Base-by-base conservation (phyloP, 2,329 filamentous ascomycete species). In the Aspergillus puulaauensis region DNA sequence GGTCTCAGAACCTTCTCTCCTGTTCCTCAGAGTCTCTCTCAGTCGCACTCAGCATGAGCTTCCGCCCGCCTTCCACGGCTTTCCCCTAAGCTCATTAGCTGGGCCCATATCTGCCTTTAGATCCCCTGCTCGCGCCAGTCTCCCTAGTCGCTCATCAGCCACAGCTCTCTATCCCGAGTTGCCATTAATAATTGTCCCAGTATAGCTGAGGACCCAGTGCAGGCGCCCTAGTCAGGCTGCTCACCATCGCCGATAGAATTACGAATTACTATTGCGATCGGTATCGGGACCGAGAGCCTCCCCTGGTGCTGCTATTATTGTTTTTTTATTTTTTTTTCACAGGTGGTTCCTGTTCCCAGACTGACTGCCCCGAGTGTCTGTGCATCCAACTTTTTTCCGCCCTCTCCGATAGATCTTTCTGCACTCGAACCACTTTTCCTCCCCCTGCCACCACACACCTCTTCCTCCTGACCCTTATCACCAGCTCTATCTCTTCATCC, bases 171-270 rank as follows among this genome's bases (percentile, higher is more conserved):
- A 9, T 12, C 9, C 14, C 23, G 17, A 17, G 37, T 21, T 31
- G 21, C 21, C 33, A 48, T 41, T 56, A 51, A 56, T 56, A 56
- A 56, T 56, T 55, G 31, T 24, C 44, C 24, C 54, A 46, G 43
- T 48, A 35, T 23, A 7, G 4, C 31, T 21, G 17, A 49, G 39
- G 8, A 24, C 21, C 27, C 21, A 47, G 11, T 40, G 24, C 35
- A 31, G 27, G 27, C 27, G 27, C 27, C 27, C 27, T 31, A 8
- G 9, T 31, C 21, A 21, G 21, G 21, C 27, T 31, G 27, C 27
- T 31, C 27, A 8, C 27, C 27, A 31, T 31, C 27, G 27, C 27
- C 27, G 27, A 31, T 11, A 31, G 27, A 31, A 31, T 31, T 31
- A 11, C 27, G 27, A 41, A 55, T 50, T 55, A 46, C 41, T 43